Evolutionary conservation across 169 alveolate genomes (phyloP).

Genomic region (Cryptosporidium tyzzeri): DNA sequence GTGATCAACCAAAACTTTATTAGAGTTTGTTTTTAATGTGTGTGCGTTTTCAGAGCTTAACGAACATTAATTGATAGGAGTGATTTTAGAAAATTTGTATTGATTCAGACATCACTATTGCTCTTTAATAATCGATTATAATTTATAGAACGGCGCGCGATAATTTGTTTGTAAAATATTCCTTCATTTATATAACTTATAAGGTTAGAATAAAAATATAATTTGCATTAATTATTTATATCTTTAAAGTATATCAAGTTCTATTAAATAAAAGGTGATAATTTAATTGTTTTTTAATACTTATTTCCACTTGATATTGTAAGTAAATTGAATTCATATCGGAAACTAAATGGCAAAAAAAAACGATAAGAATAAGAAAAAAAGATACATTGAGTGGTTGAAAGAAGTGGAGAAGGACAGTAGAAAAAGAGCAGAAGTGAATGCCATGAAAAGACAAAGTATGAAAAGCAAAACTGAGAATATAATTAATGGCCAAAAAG

Average conservation of each 20-base stretch:
- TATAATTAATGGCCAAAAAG: neutral
- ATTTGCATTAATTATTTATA: neutral
- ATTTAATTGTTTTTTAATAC: neutral
- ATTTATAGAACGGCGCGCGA: neutral
- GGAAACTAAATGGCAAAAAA: slow-evolving; percentile 38
- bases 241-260: neutral
- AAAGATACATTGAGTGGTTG: slow-evolving; percentile 42
- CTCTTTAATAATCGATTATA: too few relatives aligned
- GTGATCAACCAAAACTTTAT: neutral
- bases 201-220: neutral
- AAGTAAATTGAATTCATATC: neutral
- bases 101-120: neutral
- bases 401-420: slow-evolving; percentile 25
- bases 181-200: too few relatives aligned
- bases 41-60: neutral
- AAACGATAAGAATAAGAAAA: slow-evolving; percentile 45
- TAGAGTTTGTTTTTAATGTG: neutral
- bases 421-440: neutral
- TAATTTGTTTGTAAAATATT: too few relatives aligned
- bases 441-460: neutral
- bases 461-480: neutral
- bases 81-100: neutral
- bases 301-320: neutral
- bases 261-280: neutral
- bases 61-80: too few relatives aligned